A percentile compares a stretch with the other conserved stretches of the same genome.
These are phyloP conservation scores for Candida gigantensis DNA, from an alignment of 1,139 yeast species.

Conservation along the genomic window DNA sequence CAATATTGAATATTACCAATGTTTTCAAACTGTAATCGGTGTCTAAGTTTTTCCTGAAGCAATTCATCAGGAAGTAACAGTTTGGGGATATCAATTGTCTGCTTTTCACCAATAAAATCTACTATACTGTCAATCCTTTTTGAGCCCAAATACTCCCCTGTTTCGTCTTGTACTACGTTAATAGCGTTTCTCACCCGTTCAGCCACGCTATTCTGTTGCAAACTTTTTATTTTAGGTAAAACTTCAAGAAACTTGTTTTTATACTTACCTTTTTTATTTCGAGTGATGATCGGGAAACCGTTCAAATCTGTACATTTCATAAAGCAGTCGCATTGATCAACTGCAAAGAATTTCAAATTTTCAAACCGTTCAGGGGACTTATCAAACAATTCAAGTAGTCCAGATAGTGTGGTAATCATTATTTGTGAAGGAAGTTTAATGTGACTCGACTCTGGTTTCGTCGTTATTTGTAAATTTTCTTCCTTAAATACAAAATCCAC, in stretches of 20 bases:
- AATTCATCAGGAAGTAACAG: not conserved
- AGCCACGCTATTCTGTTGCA: not conserved
- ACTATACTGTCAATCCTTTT: too few species aligned
- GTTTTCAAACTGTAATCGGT: not conserved
- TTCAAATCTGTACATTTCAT: constrained; percentile 18
- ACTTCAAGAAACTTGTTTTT: constrained; percentile 2
- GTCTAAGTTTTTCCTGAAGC: not conserved
- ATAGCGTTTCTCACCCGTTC: too few species aligned
- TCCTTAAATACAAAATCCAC: constrained; percentile 17
- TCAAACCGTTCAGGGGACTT: constrained; percentile 6
- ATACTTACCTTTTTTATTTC: constrained; percentile 1
- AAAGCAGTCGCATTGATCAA: constrained; percentile 26
- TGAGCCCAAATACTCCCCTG: too few species aligned
- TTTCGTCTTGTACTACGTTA: too few species aligned
- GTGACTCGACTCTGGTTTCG: too few species aligned
- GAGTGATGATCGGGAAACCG: constrained; percentile 3
- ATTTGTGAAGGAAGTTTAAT: constrained; percentile 21
- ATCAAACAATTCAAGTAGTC: constrained; percentile 7
- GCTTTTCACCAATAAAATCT: too few species aligned
- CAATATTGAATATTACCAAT: constrained; percentile 2
- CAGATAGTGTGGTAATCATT: constrained; percentile 23
- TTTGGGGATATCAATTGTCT: not conserved
- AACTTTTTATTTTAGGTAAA: not conserved
- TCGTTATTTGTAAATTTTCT: constrained; percentile 1
- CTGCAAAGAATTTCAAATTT: constrained; percentile 20